Evolutionary conservation across 192 early-diverging fungal genomes (phyloP), one percentile per base, ranked within the genome.

Genomic region (Coemansia sp.): DNA sequence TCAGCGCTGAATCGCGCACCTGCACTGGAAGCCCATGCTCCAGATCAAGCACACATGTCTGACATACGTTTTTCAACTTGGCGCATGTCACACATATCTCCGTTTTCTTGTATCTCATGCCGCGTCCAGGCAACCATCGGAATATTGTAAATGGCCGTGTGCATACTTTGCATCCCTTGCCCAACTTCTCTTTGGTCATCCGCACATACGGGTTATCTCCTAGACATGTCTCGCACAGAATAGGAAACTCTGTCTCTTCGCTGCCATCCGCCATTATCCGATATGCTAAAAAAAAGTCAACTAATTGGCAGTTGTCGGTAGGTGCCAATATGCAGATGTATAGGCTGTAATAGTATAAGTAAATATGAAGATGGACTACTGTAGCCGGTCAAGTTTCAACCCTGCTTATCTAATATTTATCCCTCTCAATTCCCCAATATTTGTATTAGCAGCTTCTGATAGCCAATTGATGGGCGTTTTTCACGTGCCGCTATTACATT

Each of bases 191-290:
- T 50, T 85, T 88, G n/a, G 90, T 90, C 97, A 99, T 98, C 62
- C 96, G 92, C 56, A 99, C 88, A 66, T 98, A 99, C 26, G 97
- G 97, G 66, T 98, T 99, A 53, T 92, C 89, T 21, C 97, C 97
- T 22, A 99, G 83, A 65, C 97, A 99, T 44, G 94, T 94, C 77
- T 97, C 96, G 82, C 97, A 99, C 51, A 96, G 84, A 57, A 93
- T 93, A 27, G 92, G 91, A 62, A 92, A 92, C 67, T 90, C 91
- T 7, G 47, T 50, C 3, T 69, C 70, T 30, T 64, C 71, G 24
- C 24, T 48, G 0, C 30, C 67, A 31, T 44, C 44, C 47, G 56
- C 49, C 7, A n/a, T 49, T 24, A 18, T 9, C 10, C 34, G 34
- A 12, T 38, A 38, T 38, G 34, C 10, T n/a, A n/a, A n/a, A n/a